Percentiles rank a stretch among this genome's conserved stretches.
These are phyloP conservation scores for Microsporum audouinii DNA, from an alignment of 2,329 filamentous ascomycete species.

Conservation along the genomic window DNA sequence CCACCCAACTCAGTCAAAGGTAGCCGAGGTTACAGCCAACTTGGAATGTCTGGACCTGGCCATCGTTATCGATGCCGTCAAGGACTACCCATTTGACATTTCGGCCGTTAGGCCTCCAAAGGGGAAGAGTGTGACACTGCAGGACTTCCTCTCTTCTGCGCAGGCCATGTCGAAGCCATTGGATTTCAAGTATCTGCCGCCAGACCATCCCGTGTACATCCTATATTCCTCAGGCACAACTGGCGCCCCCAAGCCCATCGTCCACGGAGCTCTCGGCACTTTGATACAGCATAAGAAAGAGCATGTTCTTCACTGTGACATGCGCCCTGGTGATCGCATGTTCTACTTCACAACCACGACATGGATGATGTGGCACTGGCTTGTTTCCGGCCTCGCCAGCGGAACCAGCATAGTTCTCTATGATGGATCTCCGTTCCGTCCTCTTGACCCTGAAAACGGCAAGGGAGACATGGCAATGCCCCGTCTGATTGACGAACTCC, in stretches of 20 bases:
- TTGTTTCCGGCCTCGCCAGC: constrained; percentile 70
- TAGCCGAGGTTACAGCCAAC: constrained; percentile 59
- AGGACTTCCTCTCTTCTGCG: constrained; percentile 37
- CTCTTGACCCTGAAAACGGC: constrained; percentile 42
- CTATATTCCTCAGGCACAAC: constrained; percentile 91
- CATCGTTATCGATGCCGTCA: constrained; percentile 61
- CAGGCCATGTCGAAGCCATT: constrained; percentile 32
- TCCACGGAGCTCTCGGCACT: constrained; percentile 82
- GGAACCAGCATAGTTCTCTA: constrained; percentile 80
- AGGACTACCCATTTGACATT: constrained; percentile 28
- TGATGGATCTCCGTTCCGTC: constrained; percentile 81
- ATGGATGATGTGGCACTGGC: constrained; percentile 99
- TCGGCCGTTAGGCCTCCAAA: constrained; percentile 24
- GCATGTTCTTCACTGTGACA: constrained; percentile 74
- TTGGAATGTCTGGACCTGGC: constrained; percentile 58
- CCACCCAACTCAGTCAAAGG: constrained; percentile 70
- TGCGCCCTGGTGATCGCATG: constrained; percentile 59
- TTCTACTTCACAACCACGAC: constrained; percentile 93
- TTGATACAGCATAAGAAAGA: constrained; percentile 97
- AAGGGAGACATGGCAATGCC: constrained; percentile 72
- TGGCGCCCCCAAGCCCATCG: constrained; percentile 76
- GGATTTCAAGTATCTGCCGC: constrained; percentile 63
- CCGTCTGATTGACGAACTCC: constrained; percentile 63
- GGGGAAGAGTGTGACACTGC: constrained; percentile 33
- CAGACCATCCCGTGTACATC: constrained; percentile 86